Conservation (phyloP, 805 yeast genomes). For the Sungouiella blattae region DNA sequence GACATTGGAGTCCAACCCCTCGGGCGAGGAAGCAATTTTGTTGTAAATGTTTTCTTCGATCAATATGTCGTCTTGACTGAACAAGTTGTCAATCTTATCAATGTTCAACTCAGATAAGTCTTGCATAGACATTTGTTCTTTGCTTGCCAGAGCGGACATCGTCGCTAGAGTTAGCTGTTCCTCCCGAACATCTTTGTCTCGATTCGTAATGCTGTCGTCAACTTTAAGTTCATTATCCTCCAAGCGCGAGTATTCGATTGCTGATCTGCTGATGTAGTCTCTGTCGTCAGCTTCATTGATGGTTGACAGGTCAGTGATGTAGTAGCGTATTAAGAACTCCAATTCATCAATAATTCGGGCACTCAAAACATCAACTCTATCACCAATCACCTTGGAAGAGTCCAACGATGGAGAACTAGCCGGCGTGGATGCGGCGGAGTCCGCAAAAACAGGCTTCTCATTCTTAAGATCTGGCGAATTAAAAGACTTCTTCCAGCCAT, state of each 20-base stretch:
- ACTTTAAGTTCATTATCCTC: background rate
- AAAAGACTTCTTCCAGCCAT: slow-evolving; percentile 40
- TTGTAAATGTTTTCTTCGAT: slow-evolving; percentile 5
- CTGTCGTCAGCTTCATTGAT: slow-evolving; percentile 8
- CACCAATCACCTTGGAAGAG: slow-evolving; percentile 15
- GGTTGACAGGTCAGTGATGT: slow-evolving; percentile 19
- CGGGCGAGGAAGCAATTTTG: slow-evolving; percentile 1
- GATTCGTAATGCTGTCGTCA: no score
- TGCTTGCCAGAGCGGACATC: background rate
- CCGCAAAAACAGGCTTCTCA: background rate
- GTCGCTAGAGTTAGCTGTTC: background rate
- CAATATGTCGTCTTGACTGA: slow-evolving; percentile 22
- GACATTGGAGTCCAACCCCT: slow-evolving; percentile 9
- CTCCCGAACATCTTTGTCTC: background rate
- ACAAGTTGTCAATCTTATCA: slow-evolving; percentile 34
- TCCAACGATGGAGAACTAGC: background rate
- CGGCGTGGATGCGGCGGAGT: background rate
- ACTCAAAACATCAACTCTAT: slow-evolving; percentile 59
- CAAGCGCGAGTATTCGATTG: slow-evolving; percentile 6
- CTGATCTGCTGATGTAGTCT: slow-evolving; percentile 6
- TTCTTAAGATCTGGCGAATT: slow-evolving; percentile 7
- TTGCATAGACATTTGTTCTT: slow-evolving; percentile 27
- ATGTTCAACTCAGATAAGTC: slow-evolving; percentile 39
- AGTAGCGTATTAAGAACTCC: slow-evolving; percentile 49
- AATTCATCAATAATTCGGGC: slow-evolving; percentile 71